Evolutionary conservation across 192 early-diverging fungal genomes (phyloP).

Genomic region (Gonapodya sp.): DNA sequence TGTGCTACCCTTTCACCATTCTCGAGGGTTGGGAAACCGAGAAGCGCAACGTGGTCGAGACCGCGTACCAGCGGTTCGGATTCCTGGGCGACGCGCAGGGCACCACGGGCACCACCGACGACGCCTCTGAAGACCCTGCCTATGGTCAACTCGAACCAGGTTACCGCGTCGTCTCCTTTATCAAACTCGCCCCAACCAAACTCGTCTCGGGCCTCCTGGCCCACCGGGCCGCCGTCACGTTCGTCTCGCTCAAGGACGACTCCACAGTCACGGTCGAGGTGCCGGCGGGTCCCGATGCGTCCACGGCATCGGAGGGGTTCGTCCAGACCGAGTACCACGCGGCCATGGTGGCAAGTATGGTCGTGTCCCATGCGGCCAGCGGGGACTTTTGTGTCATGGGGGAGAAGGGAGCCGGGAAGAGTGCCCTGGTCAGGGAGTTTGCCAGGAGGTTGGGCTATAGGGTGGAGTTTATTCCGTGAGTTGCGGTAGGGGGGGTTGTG

Average conservation of each 20-base stretch:
- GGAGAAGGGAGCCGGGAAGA: constrained; percentile 64
- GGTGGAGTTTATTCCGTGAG: constrained; percentile 53
- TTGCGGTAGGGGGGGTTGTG: neutral
- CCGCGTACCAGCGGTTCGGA: constrained; percentile 47
- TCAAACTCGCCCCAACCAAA: neutral
- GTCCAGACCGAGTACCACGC: constrained; percentile 48
- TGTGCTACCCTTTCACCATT: constrained; percentile 43
- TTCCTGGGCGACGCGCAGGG: constrained; percentile 25
- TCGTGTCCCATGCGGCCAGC: constrained; percentile 40
- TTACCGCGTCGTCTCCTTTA: neutral
- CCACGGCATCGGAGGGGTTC: constrained; percentile 37
- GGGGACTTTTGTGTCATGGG: constrained; percentile 64
- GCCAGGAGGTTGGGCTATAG: constrained; percentile 31
- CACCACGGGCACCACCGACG: neutral
- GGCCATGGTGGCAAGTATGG: constrained; percentile 39
- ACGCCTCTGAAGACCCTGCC: neutral
- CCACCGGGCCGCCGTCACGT: neutral
- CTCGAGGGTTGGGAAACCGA: constrained; percentile 46
- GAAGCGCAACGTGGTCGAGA: constrained; percentile 46
- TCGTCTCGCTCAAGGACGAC: neutral
- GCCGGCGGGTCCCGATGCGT: constrained; percentile 25
- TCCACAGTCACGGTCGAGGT: neutral
- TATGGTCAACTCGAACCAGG: neutral
- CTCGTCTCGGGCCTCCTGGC: neutral
- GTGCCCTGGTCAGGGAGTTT: constrained; percentile 53